Evolutionary conservation across 2,329 filamentous ascomycete species (phyloP).

Genomic region (Fusarium sp.): DNA sequence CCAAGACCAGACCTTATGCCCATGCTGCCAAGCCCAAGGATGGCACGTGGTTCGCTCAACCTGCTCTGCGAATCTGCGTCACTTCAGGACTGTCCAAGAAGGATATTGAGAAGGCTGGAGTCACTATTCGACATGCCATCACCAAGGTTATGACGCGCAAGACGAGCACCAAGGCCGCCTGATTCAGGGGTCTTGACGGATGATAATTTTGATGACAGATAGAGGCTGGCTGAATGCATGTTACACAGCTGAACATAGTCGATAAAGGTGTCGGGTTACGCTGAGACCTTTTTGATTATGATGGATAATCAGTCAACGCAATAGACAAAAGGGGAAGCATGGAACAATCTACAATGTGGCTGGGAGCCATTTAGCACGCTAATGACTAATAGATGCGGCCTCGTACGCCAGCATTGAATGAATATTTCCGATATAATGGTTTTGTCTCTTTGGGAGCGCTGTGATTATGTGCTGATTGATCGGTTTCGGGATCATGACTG

Average conservation of each 20-base stretch:
- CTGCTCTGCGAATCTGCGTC: slow-evolving; percentile 91
- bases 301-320: neutral
- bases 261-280: slow-evolving; percentile 5
- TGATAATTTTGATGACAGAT: slow-evolving; percentile 6
- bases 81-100: slow-evolving; percentile 91
- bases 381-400: slow-evolving; percentile 47
- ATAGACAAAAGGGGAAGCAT: slow-evolving; percentile 19
- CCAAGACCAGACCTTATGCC: slow-evolving; percentile 81
- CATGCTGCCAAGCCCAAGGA: slow-evolving; percentile 75
- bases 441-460: neutral
- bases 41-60: slow-evolving; percentile 75
- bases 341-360: slow-evolving; percentile 27
- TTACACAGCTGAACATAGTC: neutral
- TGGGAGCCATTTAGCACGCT: slow-evolving; percentile 27
- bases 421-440: neutral
- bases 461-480: neutral
- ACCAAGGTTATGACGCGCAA: slow-evolving; percentile 87
- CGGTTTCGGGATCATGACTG: neutral
- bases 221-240: neutral
- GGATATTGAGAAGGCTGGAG: slow-evolving; percentile 94
- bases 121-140: slow-evolving; percentile 88
- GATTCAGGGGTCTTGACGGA: neutral
- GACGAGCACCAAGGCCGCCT: slow-evolving; percentile 56
- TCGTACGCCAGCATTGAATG: slow-evolving; percentile 29
- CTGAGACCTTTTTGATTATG: slow-evolving; percentile 11